Conservation (phyloP, 2,329 filamentous ascomycete species). For the Fusarium ramigenum region DNA sequence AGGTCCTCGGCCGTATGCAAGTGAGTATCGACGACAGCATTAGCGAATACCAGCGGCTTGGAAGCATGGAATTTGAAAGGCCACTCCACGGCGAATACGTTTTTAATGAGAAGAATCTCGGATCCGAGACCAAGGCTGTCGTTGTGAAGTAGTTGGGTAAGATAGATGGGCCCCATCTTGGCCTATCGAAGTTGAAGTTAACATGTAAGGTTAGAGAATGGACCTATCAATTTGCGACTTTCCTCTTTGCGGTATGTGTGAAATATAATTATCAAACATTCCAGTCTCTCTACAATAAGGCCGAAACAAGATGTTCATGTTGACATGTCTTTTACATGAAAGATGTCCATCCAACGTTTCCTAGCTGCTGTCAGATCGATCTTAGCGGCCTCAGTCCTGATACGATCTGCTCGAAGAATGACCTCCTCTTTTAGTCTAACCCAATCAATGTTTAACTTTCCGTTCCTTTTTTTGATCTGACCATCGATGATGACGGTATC, state of each 20-base stretch:
- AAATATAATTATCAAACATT: background rate
- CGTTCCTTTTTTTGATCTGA: background rate
- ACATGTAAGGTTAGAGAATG: background rate
- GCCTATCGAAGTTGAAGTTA: too few species aligned
- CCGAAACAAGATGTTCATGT: background rate
- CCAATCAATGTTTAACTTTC: background rate
- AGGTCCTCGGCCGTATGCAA: too few species aligned
- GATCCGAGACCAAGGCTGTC: too few species aligned
- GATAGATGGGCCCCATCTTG: too few species aligned
- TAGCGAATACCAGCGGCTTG: too few species aligned
- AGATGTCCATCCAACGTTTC: background rate
- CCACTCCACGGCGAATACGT: too few species aligned
- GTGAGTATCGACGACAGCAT: too few species aligned
- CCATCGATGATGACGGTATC: background rate
- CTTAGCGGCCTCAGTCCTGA: background rate
- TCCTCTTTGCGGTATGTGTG: accelerated
- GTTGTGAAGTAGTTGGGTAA: too few species aligned
- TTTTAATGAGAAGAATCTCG: too few species aligned
- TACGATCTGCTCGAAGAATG: background rate
- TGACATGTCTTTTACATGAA: background rate
- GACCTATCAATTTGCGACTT: background rate
- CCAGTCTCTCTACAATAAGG: background rate
- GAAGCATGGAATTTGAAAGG: too few species aligned
- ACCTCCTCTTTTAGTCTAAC: background rate
- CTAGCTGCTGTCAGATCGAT: background rate